phyloP scores from a whole-genome alignment of 331 rosid genomes.

The Saraca asoca region DNA sequence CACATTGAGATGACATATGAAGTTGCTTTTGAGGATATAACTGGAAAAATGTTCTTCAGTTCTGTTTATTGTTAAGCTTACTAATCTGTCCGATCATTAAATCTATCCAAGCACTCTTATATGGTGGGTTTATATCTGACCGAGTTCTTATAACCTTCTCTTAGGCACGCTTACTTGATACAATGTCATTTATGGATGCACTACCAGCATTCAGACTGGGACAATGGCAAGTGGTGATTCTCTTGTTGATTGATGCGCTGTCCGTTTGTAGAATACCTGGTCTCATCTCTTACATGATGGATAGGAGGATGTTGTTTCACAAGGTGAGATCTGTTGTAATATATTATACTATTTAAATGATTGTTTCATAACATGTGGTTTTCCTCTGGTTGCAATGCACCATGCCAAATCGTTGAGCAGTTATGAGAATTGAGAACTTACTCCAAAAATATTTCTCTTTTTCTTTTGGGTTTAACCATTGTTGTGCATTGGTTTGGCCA shows the following conservation, averaged over 20 bases:
- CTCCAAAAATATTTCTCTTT: too few species aligned
- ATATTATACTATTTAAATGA: conserved; percentile 7
- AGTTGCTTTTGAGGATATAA: not conserved
- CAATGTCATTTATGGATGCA: conserved; percentile 83
- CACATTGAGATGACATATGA: too few species aligned
- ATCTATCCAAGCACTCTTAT: conserved; percentile 2
- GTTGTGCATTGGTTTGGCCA: conserved; percentile 39
- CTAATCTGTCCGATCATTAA: conserved; percentile 4
- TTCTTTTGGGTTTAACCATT: not conserved
- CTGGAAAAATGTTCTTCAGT: not conserved
- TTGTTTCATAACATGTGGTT: too few species aligned
- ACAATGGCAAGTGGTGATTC: conserved; percentile 87
- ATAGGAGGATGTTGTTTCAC: conserved; percentile 59
- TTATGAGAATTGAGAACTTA: too few species aligned
- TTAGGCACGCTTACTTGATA: conserved; percentile 68
- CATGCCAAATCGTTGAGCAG: too few species aligned
- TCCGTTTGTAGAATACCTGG: conserved; percentile 78
- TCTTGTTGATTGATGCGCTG: conserved; percentile 79
- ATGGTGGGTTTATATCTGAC: conserved; percentile 17
- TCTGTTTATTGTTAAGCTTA: conserved; percentile 1
- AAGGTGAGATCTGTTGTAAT: conserved; percentile 57
- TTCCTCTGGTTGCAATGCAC: too few species aligned
- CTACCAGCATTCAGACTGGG: conserved; percentile 83
- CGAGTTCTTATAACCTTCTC: conserved; percentile 17
- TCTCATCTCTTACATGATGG: conserved; percentile 59